A percentile compares a stretch with the other conserved stretches of the same genome.
Evolutionary conservation across 345 rosid species (phyloP).

Genomic region (Salix arbutifolia): DNA sequence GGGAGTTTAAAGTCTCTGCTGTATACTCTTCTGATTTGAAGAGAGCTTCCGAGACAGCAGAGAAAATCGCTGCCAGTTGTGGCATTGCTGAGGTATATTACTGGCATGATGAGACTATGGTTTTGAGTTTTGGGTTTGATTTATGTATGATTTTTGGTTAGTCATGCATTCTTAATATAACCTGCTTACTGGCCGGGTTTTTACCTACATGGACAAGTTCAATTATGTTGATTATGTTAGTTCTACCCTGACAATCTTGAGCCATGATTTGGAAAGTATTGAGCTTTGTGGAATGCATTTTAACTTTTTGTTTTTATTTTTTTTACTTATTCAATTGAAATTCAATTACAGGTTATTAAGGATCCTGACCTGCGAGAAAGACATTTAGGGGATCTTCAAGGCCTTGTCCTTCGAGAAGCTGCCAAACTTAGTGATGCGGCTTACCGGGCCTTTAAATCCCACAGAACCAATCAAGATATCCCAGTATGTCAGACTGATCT

Average conservation of each 20-base stretch:
- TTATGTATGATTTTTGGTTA: neutral
- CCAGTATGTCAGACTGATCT: conserved; percentile 49
- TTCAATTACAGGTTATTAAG: conserved; percentile 50
- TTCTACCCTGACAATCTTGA: no score
- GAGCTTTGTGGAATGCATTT: neutral
- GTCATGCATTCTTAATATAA: no score
- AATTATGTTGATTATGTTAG: no score
- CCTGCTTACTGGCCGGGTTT: no score
- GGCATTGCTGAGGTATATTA: conserved; percentile 47
- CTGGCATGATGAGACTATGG: neutral
- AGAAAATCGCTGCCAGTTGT: conserved; percentile 59
- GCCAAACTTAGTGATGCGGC: conserved; percentile 43
- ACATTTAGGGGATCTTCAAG: conserved; percentile 85
- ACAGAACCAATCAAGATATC: conserved; percentile 53
- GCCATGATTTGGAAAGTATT: conserved; percentile 3
- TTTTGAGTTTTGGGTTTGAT: neutral
- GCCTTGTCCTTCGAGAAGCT: conserved; percentile 54
- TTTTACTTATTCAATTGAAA: neutral
- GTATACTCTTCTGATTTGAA: conserved; percentile 83
- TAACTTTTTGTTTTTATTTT: neutral
- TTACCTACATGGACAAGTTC: no score
- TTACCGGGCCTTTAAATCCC: conserved; percentile 55
- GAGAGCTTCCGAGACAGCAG: conserved; percentile 75
- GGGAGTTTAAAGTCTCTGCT: conserved; percentile 53
- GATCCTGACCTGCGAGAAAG: conserved; percentile 68